Conservation (phyloP, 164 flowering plant genomes). For the Vitis riparia region DNA sequence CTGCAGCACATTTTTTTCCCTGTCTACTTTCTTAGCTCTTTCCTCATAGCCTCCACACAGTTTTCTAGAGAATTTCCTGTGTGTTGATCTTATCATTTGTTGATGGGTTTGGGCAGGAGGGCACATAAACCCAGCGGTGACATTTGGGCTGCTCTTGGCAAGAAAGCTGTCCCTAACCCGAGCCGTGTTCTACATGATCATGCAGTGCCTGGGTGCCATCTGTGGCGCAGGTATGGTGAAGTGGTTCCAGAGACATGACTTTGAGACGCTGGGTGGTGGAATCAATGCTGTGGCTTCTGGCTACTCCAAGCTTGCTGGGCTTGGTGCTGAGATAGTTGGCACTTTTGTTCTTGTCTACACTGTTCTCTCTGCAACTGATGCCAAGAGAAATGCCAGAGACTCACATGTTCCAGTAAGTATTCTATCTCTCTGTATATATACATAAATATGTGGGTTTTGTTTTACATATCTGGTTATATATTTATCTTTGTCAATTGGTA, state of each 20-base stretch:
- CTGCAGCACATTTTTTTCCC: too few species aligned
- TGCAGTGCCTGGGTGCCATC: constrained; percentile 66
- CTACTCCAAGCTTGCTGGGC: constrained; percentile 56
- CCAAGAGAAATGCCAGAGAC: constrained; percentile 68
- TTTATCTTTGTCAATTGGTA: too few species aligned
- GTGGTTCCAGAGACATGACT: constrained; percentile 39
- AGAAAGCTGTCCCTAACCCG: constrained; percentile 65
- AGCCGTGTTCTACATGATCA: constrained; percentile 55
- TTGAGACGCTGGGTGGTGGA: constrained; percentile 43
- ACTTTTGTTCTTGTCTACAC: constrained; percentile 67
- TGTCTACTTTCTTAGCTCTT: too few species aligned
- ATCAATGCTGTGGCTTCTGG: constrained; percentile 49
- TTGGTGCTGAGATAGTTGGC: constrained; percentile 64
- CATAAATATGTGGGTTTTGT: too few species aligned
- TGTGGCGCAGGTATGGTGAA: constrained; percentile 70
- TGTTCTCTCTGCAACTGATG: constrained; percentile 72
- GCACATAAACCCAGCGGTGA: constrained; percentile 69
- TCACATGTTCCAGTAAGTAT: constrained; percentile 71
- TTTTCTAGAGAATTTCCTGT: too few species aligned
- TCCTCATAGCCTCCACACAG: too few species aligned
- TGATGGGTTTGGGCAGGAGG: constrained; percentile 41
- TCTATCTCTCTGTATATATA: neutral
- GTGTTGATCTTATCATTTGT: neutral
- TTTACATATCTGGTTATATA: too few species aligned
- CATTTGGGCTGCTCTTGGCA: constrained; percentile 60